Evolutionary conservation across 1,284 basidiomycete genomes (phyloP).

Genomic region (Heterobasidion parviporum): DNA sequence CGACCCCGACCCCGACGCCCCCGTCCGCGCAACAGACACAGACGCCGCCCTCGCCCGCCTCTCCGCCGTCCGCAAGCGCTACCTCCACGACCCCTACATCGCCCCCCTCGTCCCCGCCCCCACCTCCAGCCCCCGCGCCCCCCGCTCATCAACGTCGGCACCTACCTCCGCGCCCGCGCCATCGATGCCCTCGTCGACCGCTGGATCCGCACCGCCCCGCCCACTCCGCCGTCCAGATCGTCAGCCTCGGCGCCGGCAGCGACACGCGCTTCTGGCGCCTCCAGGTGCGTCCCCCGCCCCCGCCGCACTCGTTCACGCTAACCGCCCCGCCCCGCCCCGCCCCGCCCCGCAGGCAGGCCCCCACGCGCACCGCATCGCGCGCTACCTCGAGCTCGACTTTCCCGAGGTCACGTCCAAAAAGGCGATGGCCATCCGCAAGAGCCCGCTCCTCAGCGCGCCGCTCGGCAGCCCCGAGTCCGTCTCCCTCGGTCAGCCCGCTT

Average conservation of each 20-base stretch:
- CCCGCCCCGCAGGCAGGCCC: conserved; percentile 35
- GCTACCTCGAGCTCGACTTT: conserved; percentile 90
- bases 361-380: conserved; percentile 35
- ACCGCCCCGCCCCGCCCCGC: no score
- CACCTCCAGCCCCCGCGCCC: conserved; percentile 58
- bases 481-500: conserved; percentile 28
- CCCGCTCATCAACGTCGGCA: conserved; percentile 94
- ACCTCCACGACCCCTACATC: conserved; percentile 70
- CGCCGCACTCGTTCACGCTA: background rate
- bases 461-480: conserved; percentile 43
- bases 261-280: conserved; percentile 92
- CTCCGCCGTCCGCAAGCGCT: conserved; percentile 72
- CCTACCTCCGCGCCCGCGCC: conserved; percentile 75
- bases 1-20: conserved; percentile 47
- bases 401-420: conserved; percentile 79
- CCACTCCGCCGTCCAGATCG: conserved; percentile 56
- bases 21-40: conserved; percentile 64
- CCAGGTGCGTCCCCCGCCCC: conserved; percentile 46
- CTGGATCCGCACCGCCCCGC: conserved; percentile 47
- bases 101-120: conserved; percentile 51
- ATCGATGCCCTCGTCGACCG: conserved; percentile 74
- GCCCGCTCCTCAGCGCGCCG: conserved; percentile 44
- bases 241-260: conserved; percentile 88
- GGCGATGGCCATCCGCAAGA: conserved; percentile 73
- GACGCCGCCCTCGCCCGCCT: conserved; percentile 73